Evolutionary conservation across 164 flowering plant genomes (phyloP).

Genomic region (Magnolia changhungtana): DNA sequence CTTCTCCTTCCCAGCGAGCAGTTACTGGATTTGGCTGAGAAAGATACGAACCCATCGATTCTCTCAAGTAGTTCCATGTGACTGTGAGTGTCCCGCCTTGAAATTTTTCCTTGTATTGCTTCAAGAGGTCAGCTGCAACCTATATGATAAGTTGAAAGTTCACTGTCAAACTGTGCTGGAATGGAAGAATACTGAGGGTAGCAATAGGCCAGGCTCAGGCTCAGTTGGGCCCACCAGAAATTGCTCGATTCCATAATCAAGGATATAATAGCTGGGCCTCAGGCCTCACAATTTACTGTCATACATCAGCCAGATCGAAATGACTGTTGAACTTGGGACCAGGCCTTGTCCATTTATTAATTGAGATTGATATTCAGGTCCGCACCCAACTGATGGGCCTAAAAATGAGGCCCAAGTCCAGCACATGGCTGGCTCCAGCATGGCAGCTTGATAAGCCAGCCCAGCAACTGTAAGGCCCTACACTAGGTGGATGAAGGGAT

Average conservation of each 20-base stretch:
- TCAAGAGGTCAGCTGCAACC: conserved; percentile 88
- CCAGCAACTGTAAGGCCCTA: background rate
- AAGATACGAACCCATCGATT: conserved; percentile 85
- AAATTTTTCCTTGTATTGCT: conserved; percentile 85
- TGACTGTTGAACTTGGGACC: background rate
- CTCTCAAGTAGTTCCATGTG: conserved; percentile 91
- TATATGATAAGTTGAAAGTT: conserved; percentile 20
- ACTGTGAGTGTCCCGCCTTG: conserved; percentile 81
- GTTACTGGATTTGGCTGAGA: conserved; percentile 97
- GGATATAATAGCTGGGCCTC: too few species aligned
- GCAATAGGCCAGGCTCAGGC: background rate
- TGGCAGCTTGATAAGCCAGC: too few species aligned
- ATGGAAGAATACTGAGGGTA: background rate
- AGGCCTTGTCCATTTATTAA: background rate
- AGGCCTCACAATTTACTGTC: background rate
- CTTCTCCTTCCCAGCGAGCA: conserved; percentile 89
- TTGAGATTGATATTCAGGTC: too few species aligned
- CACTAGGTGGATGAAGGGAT: background rate
- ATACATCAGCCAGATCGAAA: background rate
- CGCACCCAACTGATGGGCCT: too few species aligned
- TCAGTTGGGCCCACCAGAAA: background rate
- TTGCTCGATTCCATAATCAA: too few species aligned
- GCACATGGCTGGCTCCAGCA: too few species aligned
- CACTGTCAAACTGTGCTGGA: background rate
- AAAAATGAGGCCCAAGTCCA: too few species aligned